A percentile compares a stretch with the other conserved stretches of the same genome.
phyloP scores from a whole-genome alignment of 1,139 yeast genomes.

The Magnusiomyces suaveolens region DNA sequence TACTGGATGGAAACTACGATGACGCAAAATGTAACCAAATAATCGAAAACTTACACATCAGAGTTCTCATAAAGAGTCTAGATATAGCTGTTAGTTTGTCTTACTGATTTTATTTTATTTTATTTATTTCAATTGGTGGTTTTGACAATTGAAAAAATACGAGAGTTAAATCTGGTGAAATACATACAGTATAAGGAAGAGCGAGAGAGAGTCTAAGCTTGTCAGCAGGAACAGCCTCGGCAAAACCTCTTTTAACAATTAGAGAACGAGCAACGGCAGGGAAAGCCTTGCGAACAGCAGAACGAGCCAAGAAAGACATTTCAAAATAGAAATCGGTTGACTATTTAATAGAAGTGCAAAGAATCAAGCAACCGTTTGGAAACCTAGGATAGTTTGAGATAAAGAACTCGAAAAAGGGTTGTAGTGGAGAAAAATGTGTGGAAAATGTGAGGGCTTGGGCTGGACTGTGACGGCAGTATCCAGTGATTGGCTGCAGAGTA shows the following conservation, averaged over 20 bases:
- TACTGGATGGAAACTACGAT: too few species aligned
- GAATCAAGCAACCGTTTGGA: not conserved
- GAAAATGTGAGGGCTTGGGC: not conserved
- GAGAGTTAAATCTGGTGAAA: too few species aligned
- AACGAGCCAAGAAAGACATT: constrained; percentile 20
- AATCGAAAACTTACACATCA: constrained; percentile 43
- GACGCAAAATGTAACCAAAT: too few species aligned
- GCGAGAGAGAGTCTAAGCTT: constrained; percentile 83
- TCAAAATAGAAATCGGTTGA: constrained; percentile 4
- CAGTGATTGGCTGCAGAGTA: too few species aligned
- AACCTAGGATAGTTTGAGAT: too few species aligned
- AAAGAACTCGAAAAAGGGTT: not conserved
- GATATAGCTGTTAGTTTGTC: not conserved
- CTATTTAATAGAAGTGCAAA: constrained; percentile 6
- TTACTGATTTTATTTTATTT: too few species aligned
- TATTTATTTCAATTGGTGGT: too few species aligned
- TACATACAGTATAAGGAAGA: constrained; percentile 34
- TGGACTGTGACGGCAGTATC: too few species aligned
- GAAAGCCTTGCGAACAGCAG: constrained; percentile 21
- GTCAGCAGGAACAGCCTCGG: constrained; percentile 76
- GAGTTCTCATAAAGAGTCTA: constrained; percentile 36
- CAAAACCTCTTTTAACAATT: constrained; percentile 71
- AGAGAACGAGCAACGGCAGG: constrained; percentile 43
- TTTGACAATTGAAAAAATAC: too few species aligned
- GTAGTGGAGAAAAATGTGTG: not conserved